A percentile compares a stretch with the other conserved stretches of the same genome.
Evolutionary conservation across 768 basidiomycete genomes (phyloP).

Genomic region (Tylopilus balloui): DNA sequence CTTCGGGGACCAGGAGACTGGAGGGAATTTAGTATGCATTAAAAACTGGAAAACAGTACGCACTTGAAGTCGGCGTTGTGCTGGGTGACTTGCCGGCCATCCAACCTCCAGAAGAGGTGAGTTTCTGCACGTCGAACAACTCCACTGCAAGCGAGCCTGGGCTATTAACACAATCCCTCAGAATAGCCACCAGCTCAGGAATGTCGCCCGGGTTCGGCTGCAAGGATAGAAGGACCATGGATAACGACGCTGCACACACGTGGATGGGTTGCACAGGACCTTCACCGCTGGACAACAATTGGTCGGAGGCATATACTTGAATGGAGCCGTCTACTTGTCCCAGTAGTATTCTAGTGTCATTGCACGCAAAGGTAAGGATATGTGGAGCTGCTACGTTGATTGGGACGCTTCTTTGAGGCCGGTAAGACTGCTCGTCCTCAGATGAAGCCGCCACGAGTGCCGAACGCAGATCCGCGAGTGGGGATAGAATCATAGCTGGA

Average conservation of each 20-base stretch:
- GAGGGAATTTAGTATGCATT: constrained; percentile 7
- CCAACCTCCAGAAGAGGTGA: constrained; percentile 49
- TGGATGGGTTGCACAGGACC: constrained; percentile 45
- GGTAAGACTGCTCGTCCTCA: constrained; percentile 40
- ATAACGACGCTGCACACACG: constrained; percentile 40
- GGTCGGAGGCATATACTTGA: constrained; percentile 52
- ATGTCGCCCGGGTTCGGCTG: constrained; percentile 60
- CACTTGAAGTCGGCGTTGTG: constrained; percentile 56
- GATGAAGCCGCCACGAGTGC: constrained; percentile 43
- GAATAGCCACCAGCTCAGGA: constrained; percentile 55
- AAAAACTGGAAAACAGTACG: constrained; percentile 23
- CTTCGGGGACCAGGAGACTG: constrained; percentile 84
- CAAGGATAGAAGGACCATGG: constrained; percentile 49
- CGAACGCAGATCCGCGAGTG: constrained; percentile 56
- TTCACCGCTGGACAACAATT: constrained; percentile 44
- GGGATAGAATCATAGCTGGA: constrained; percentile 58
- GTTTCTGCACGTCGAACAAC: constrained; percentile 52
- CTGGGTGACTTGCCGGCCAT: constrained; percentile 44
- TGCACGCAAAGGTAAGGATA: constrained; percentile 51
- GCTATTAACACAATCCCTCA: constrained; percentile 37
- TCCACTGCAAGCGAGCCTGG: constrained; percentile 47
- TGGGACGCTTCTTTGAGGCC: constrained; percentile 48
- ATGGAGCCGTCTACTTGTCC: constrained; percentile 57
- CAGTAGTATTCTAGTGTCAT: constrained; percentile 58
- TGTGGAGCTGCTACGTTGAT: constrained; percentile 46